Base-by-base conservation (phyloP, 202 grass and related monocot genomes). In the Sporobolus alterniflorus region DNA sequence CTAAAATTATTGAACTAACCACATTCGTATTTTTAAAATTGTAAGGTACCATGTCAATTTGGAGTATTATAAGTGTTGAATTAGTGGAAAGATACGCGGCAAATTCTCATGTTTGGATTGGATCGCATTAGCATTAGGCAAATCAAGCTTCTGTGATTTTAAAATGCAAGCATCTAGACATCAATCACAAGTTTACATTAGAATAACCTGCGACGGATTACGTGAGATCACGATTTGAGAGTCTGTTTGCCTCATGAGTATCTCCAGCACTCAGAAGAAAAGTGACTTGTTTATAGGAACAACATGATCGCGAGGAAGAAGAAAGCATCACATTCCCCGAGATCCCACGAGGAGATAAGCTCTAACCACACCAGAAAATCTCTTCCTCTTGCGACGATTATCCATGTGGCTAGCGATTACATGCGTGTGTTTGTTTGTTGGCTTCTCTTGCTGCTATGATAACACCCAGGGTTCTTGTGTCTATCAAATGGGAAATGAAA, bases 271-370 rank as follows among this genome's bases (percentile, higher is more conserved):
- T 48, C 40, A 41, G 9, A 34, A 29, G 42, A 60, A 13, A 73
- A 15, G 51, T 12, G 78, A 6, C 43, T 90, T 67, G 50, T 83
- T 86, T 75, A 86, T 22, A 11, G 10, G 18, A 20, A 31, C 43
- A 32, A 56, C 75, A 50, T 33, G 75, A 63, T 63, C 59, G 6
- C 59, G 12, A 63, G 59, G 15, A 43, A 70, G 24, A 62, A 84
- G 39, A 44, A 69, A 88, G 82, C 65, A 85, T 73, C 88, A 82
- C 82, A 82, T 82, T 85, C 88, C 56, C 77, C 88, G 10, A 89
- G 88, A 89, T 85, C 72, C 83, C 83, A 89, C 83, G 88, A 55
- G 64, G 13, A 66, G 65, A 22, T 70, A 41, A 14, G 62, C 57
- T 66, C 82, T 56, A 76, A 77, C 75, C 70, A 36, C 81, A 30